These are phyloP conservation scores for Metarhizium anisopliae DNA, from an alignment of 2,329 filamentous ascomycete genomes.

Conservation along the genomic window DNA sequence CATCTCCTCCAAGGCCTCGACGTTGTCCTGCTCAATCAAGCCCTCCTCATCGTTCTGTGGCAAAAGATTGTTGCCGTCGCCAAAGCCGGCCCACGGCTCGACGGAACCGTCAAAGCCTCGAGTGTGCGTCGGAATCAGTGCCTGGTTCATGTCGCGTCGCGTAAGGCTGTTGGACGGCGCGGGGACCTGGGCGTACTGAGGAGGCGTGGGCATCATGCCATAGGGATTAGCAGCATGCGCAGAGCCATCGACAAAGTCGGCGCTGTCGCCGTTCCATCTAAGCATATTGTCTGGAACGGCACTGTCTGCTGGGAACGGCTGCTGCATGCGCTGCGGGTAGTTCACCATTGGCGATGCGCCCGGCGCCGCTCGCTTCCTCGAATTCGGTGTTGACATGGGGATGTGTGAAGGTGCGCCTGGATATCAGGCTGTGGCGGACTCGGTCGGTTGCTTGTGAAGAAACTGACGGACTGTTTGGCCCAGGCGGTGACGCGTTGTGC, in stretches of 20 bases:
- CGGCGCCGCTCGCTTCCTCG: conserved; percentile 66
- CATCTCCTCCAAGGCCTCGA: conserved; percentile 71
- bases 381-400: conserved; percentile 39
- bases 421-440: background rate
- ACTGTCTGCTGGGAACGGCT: conserved; percentile 34
- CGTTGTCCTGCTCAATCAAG: conserved; percentile 52
- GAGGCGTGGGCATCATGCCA: conserved; percentile 28
- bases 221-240: conserved; percentile 26
- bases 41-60: conserved; percentile 26
- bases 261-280: conserved; percentile 35
- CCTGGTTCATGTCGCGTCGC: conserved; percentile 41
- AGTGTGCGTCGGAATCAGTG: conserved; percentile 35
- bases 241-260: conserved; percentile 27
- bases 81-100: conserved; percentile 33
- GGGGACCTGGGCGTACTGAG: conserved; percentile 22
- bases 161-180: conserved; percentile 42
- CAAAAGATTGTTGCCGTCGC: conserved; percentile 31
- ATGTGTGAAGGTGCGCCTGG: background rate
- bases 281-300: conserved; percentile 38
- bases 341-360: conserved; percentile 58
- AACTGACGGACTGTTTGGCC: background rate
- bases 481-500: background rate
- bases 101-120: conserved; percentile 29
- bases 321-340: conserved; percentile 40
- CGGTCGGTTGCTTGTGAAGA: background rate